Conservation (phyloP, 192 early-diverging fungal genomes). For the Nowakowskiella sp. region DNA sequence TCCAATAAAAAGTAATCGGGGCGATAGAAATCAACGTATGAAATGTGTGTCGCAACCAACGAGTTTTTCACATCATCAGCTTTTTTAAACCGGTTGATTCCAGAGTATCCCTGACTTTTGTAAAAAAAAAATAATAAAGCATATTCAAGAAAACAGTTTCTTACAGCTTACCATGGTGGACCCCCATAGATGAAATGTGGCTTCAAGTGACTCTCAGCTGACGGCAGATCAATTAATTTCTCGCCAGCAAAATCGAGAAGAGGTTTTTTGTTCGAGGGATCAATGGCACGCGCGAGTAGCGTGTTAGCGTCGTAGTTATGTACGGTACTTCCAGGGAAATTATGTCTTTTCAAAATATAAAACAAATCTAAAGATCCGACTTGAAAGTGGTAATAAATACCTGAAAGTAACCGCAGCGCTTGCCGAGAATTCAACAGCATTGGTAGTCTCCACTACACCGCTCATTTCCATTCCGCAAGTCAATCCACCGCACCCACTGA, state of each 20-base stretch:
- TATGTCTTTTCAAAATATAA: constrained; percentile 25
- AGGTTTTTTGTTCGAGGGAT: too few relatives aligned
- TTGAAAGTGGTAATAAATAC: constrained; percentile 16
- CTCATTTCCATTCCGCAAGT: constrained; percentile 52
- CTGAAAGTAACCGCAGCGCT: constrained; percentile 52
- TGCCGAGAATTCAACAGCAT: constrained; percentile 54
- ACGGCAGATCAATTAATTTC: constrained; percentile 44
- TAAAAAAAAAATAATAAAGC: background rate
- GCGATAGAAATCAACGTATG: constrained; percentile 63
- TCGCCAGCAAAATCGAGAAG: constrained; percentile 29
- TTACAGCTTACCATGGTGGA: constrained; percentile 64
- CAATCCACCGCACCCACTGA: constrained; percentile 63
- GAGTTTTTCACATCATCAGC: constrained; percentile 61
- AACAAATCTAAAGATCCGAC: background rate
- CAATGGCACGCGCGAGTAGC: constrained; percentile 56
- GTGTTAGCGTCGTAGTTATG: constrained; percentile 57
- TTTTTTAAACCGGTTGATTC: constrained; percentile 50
- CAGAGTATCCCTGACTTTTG: constrained; percentile 51
- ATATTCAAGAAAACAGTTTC: too few relatives aligned
- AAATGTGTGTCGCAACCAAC: constrained; percentile 52
- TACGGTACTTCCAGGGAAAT: constrained; percentile 50
- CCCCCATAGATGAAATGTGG: constrained; percentile 71
- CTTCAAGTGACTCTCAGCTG: constrained; percentile 49
- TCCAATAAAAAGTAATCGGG: constrained; percentile 61
- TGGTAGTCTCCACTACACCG: constrained; percentile 49